Evolutionary conservation across 2,329 filamentous ascomycete genomes (phyloP).

Genomic region (Blastomyces emzantsi): DNA sequence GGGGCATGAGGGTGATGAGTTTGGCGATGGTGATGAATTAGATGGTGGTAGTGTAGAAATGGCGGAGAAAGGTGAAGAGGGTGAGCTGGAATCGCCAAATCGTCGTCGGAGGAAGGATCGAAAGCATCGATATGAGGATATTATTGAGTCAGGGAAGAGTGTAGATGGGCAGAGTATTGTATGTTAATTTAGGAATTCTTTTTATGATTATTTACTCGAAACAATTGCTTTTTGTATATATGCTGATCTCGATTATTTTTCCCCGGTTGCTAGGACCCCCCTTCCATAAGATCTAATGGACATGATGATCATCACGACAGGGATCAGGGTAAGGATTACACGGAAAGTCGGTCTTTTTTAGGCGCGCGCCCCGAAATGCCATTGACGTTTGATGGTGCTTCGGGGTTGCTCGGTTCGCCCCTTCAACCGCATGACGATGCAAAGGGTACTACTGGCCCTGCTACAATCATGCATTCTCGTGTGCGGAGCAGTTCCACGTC

Average conservation of each 20-base stretch:
- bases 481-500: conserved; percentile 30
- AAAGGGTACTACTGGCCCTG: not conserved
- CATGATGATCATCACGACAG: conserved; percentile 7
- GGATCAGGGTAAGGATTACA: conserved; percentile 24
- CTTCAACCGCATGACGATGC: not conserved
- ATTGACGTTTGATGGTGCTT: conserved; percentile 38
- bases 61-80: conserved; percentile 11
- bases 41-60: not conserved
- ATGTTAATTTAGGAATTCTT: conserved; percentile 4
- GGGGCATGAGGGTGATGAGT: conserved; percentile 11
- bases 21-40: conserved; percentile 31
- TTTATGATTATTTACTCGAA: not conserved
- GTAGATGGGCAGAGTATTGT: conserved; percentile 12
- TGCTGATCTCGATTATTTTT: conserved; percentile 14
- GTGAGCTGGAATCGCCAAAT: conserved; percentile 19
- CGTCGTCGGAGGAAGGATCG: conserved; percentile 19
- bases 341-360: conserved; percentile 52
- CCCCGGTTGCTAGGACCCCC: conserved; percentile 22
- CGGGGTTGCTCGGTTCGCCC: conserved; percentile 27
- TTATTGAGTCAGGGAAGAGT: conserved; percentile 25
- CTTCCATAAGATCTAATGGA: conserved; percentile 6
- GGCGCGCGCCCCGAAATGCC: conserved; percentile 53
- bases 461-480: conserved; percentile 8
- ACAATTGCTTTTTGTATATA: not conserved
- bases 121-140: conserved; percentile 31